Percentiles rank a stretch among this genome's conserved stretches.
phyloP scores from a whole-genome alignment of 1,139 yeast genomes.

The Eremothecium gossypii region DNA sequence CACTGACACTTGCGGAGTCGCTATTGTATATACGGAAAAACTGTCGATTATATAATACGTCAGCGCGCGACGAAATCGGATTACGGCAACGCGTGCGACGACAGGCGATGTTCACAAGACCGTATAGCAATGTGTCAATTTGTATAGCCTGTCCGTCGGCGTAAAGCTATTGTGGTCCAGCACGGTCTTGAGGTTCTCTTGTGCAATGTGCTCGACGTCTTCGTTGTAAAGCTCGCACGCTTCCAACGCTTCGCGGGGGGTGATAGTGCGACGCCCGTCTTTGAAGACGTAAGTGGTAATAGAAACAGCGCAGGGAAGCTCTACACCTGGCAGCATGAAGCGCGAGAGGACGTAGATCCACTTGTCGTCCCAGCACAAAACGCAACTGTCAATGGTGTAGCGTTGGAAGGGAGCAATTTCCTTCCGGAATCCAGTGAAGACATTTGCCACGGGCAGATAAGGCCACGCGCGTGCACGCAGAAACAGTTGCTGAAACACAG shows the following conservation, averaged over 20 bases:
- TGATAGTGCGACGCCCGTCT: conserved; percentile 59
- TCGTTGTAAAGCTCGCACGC: conserved; percentile 50
- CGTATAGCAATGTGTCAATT: too few species aligned
- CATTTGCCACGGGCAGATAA: conserved; percentile 70
- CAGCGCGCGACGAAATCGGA: conserved; percentile 2
- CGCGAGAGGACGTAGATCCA: conserved; percentile 70
- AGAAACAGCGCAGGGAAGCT: conserved; percentile 45
- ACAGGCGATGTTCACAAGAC: too few species aligned
- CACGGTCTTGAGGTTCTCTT: conserved; percentile 29
- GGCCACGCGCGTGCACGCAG: conserved; percentile 44
- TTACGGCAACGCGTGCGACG: too few species aligned
- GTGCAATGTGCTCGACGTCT: conserved; percentile 38
- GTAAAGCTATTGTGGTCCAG: too few species aligned
- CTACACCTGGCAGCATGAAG: conserved; percentile 37
- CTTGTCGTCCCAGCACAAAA: conserved; percentile 80
- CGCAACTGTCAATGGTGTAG: conserved; percentile 47
- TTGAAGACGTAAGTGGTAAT: conserved; percentile 76
- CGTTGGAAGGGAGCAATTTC: conserved; percentile 62
- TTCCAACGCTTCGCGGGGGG: conserved; percentile 51
- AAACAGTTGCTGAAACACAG: conserved; percentile 45
- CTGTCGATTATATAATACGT: too few species aligned
- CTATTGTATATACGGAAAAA: too few species aligned
- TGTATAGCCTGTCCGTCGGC: too few species aligned
- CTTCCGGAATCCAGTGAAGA: conserved; percentile 55
- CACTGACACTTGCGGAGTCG: conserved; percentile 6